Evolutionary conservation across 1,284 basidiomycete species (phyloP).

Genomic region (Trichosporon sp.): DNA sequence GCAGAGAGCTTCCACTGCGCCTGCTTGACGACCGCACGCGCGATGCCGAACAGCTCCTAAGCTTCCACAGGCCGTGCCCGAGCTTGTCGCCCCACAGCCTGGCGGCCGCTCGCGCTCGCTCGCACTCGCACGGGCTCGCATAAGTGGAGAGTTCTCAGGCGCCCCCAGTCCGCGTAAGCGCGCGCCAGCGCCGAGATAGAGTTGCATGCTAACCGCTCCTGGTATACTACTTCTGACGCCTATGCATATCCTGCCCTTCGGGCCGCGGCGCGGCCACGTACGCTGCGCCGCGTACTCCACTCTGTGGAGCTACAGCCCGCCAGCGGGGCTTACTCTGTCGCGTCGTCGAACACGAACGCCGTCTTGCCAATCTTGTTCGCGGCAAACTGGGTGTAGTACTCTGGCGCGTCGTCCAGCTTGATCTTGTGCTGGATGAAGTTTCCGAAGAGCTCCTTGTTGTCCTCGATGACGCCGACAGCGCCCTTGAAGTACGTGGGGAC

Average conservation of each 20-base stretch:
- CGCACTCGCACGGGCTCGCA: too few relatives aligned
- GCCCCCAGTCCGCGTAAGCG: background rate
- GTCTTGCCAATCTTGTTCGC: conserved; percentile 45
- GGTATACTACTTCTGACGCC: background rate
- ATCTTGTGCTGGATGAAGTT: conserved; percentile 44
- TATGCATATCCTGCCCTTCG: background rate
- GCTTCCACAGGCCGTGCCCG: background rate
- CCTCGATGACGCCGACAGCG: conserved; percentile 63
- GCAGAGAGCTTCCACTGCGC: background rate
- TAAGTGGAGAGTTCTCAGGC: background rate
- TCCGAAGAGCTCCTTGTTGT: conserved; percentile 37
- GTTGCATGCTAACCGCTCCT: background rate
- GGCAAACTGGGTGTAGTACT: conserved; percentile 46
- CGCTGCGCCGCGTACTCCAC: background rate
- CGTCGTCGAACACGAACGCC: conserved; percentile 31
- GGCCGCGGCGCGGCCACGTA: too few relatives aligned
- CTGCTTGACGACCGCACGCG: background rate
- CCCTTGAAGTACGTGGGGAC: conserved; percentile 70
- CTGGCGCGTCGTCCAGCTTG: conserved; percentile 35
- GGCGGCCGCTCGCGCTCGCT: too few relatives aligned
- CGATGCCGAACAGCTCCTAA: background rate
- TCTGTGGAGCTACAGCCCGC: background rate
- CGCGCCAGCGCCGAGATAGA: background rate
- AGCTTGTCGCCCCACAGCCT: background rate
- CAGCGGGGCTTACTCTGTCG: background rate